Base-by-base conservation (phyloP, 257 asterid species). In the Nicotiana paniculata region DNA sequence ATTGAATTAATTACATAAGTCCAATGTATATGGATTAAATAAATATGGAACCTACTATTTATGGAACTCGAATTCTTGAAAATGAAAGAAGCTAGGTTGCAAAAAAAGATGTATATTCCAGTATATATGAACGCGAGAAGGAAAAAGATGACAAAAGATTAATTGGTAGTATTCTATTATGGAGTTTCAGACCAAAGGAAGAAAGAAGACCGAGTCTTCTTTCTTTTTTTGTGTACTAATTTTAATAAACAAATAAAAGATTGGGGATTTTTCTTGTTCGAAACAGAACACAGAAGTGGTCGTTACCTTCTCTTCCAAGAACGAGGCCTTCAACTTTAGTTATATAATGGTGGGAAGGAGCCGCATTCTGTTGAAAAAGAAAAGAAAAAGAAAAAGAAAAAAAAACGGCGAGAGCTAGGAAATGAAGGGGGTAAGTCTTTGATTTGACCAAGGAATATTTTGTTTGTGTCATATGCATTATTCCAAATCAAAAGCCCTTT, bases 361-460 rank as follows among this genome's bases (percentile, higher is more conserved):
- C 43, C 26, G 43, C 62, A 48, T 15, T 74, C 3, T 15, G 7
- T 15, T 74, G 18, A 24, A 48, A 46, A 72, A 46, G 16, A 12
- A 72, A 32, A 13, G 33, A 21, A 21, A 21, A 21, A 21, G 0
- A 21, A 21, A 21, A 21, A 21, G 0, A 21, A 21, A 21, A 21
- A 21, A 21, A 21, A 21, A 21, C 24, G 79, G 79, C 28, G 46
- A 32, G 80, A 51, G 80, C 80, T 26, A 75, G 80, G 80, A 75
- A 51, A 51, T 51, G 80, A 51, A 26, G n/a, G 28, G 79, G 67
- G 2, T 12, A 15, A 46, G 80, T 75, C 63, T 75, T 51, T 51
- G 80, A 21, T 51, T 75, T 75, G 80, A 75, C 80, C 80, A 53
- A 75, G 4, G 63, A 75, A 75, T 51, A 15, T 13, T 43, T 43